Conservation (phyloP, 306 rosid genomes). For the Prunus armeniaca region DNA sequence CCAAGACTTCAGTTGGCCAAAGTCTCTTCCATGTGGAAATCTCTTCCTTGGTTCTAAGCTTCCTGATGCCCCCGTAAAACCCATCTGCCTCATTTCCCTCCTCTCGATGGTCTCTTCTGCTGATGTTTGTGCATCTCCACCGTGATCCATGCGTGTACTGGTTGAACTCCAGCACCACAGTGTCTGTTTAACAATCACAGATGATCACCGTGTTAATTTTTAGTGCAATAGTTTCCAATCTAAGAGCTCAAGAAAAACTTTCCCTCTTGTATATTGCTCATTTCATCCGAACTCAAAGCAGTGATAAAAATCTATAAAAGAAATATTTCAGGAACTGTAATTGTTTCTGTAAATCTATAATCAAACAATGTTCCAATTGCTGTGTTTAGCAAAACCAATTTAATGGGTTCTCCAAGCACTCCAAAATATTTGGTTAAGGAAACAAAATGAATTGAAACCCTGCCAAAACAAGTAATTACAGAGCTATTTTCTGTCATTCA, state of each 20-base stretch:
- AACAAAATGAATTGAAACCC: background rate
- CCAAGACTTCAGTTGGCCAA: slow-evolving; percentile 81
- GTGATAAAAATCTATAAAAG: no score
- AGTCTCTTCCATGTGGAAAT: slow-evolving; percentile 66
- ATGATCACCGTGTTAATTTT: background rate
- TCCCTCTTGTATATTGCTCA: no score
- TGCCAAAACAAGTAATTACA: background rate
- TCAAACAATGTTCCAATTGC: background rate
- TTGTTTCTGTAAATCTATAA: no score
- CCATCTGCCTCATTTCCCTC: slow-evolving; percentile 89
- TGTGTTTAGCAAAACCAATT: background rate
- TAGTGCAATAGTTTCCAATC: background rate
- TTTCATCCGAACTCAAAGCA: no score
- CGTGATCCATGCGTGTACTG: slow-evolving; percentile 80
- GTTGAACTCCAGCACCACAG: slow-evolving; percentile 83
- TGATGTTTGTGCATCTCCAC: slow-evolving; percentile 63
- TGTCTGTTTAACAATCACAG: slow-evolving; percentile 42
- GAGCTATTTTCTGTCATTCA: background rate
- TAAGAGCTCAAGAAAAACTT: no score
- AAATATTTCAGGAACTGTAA: no score
- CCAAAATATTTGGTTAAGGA: background rate
- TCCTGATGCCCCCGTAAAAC: slow-evolving; percentile 87
- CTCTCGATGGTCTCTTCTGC: slow-evolving; percentile 70
- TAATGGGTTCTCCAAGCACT: background rate
- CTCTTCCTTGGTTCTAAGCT: slow-evolving; percentile 49